A percentile compares a stretch with the other conserved stretches of the same genome.
These are phyloP conservation scores for Exserohilum rostratum DNA, from an alignment of 2,329 filamentous ascomycete genomes.

Conservation along the genomic window DNA sequence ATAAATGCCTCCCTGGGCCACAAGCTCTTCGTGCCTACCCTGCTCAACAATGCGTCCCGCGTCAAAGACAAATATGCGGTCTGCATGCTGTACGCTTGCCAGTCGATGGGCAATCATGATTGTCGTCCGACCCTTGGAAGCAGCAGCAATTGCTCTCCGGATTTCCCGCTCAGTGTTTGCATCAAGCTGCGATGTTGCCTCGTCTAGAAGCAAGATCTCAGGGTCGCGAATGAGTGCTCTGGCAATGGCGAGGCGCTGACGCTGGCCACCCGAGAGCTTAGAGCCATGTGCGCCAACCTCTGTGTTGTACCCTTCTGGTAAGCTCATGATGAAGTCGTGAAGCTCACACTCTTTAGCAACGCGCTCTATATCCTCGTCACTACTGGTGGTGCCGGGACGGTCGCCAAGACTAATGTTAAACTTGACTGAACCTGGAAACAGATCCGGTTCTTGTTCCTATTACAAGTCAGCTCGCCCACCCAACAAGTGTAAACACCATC, in stretches of 20 bases:
- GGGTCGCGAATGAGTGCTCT: constrained; percentile 55
- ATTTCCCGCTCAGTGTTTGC: constrained; percentile 53
- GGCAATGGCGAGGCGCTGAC: constrained; percentile 55
- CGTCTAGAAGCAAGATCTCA: constrained; percentile 54
- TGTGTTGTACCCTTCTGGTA: constrained; percentile 56
- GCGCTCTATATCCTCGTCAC: constrained; percentile 35
- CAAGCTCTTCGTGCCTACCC: constrained; percentile 66
- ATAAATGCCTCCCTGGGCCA: constrained; percentile 49
- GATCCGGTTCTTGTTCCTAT: constrained; percentile 51
- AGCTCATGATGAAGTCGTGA: constrained; percentile 55
- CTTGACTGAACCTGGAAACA: constrained; percentile 53
- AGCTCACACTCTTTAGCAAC: constrained; percentile 53
- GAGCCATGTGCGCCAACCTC: constrained; percentile 53
- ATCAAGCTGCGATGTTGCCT: constrained; percentile 56
- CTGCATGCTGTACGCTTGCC: constrained; percentile 77
- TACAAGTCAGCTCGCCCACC: not conserved
- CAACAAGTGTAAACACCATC: not conserved
- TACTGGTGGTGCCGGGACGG: constrained; percentile 31
- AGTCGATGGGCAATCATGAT: constrained; percentile 79
- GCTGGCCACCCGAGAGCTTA: constrained; percentile 54
- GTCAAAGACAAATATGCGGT: constrained; percentile 80
- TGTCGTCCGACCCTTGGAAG: constrained; percentile 61
- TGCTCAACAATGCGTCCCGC: constrained; percentile 66
- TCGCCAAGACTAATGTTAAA: constrained; percentile 54
- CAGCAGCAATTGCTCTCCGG: constrained; percentile 50